A percentile compares a stretch with the other conserved stretches of the same genome.
Conservation (phyloP, 768 basidiomycete genomes). For the Russula emetica region DNA sequence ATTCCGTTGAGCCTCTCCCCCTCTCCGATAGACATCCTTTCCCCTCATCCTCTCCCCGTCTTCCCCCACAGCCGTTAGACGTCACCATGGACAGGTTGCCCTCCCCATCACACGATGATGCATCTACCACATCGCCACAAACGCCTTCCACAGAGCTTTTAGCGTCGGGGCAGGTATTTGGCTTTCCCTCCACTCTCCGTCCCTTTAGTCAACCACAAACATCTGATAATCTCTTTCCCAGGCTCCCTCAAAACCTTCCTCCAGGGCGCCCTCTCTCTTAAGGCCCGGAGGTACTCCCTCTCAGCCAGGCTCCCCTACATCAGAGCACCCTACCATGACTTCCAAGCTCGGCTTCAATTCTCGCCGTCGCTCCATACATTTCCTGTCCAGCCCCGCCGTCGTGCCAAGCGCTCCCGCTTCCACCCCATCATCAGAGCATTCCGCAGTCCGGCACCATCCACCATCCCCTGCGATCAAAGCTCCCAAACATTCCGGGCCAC, state of each 20-base stretch:
- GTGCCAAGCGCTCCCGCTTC: constrained; percentile 27
- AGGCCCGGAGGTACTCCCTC: constrained; percentile 19
- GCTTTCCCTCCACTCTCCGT: not conserved
- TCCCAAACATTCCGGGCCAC: constrained; percentile 54
- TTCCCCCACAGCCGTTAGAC: constrained; percentile 25
- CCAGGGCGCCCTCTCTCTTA: constrained; percentile 18
- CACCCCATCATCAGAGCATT: constrained; percentile 24
- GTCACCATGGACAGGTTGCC: constrained; percentile 21
- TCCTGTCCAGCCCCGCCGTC: constrained; percentile 28
- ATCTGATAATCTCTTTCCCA: constrained; percentile 23
- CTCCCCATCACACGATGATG: constrained; percentile 1
- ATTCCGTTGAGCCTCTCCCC: not conserved
- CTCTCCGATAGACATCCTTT: constrained; percentile 39
- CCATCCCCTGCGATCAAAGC: constrained; percentile 26
- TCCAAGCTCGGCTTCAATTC: constrained; percentile 26
- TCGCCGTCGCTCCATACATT: constrained; percentile 30
- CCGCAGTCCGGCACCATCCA: constrained; percentile 19
- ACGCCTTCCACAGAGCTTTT: constrained; percentile 12
- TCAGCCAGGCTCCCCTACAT: constrained; percentile 30
- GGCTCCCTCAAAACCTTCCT: constrained; percentile 19
- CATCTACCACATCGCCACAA: not conserved
- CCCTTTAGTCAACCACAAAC: constrained; percentile 11
- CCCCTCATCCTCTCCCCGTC: constrained; percentile 36
- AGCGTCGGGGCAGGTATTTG: constrained; percentile 19
- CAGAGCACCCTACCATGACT: constrained; percentile 32